Evolutionary conservation across 108 stramenopile genomes (phyloP).

Genomic region (Nitzschia palea): DNA sequence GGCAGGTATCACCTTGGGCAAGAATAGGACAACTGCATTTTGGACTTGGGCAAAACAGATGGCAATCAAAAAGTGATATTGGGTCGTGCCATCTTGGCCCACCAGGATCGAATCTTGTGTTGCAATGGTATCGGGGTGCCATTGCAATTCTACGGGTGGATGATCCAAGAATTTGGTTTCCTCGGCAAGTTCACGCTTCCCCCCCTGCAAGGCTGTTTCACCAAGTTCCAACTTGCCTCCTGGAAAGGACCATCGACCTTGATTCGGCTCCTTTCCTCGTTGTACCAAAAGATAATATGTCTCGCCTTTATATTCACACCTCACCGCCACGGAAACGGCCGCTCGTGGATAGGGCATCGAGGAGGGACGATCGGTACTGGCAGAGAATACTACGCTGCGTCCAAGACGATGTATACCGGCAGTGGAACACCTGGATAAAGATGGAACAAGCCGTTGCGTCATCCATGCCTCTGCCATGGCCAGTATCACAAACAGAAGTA

Average conservation of each 20-base stretch:
- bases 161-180: constrained; percentile 52
- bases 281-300: constrained; percentile 53
- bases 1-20: constrained; percentile 20
- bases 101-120: constrained; percentile 26
- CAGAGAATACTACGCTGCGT: no score
- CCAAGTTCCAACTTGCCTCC: constrained; percentile 74
- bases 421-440: no score
- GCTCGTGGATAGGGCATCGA: constrained; percentile 26
- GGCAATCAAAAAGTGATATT: constrained; percentile 45
- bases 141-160: background rate
- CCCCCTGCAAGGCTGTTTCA: constrained; percentile 57
- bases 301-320: constrained; percentile 3
- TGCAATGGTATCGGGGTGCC: constrained; percentile 24
- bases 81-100: constrained; percentile 33
- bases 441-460: no score
- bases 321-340: constrained; percentile 28
- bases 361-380: no score
- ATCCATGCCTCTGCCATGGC: no score
- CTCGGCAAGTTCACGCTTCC: constrained; percentile 61
- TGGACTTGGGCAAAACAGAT: constrained; percentile 29
- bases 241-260: constrained; percentile 63
- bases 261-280: constrained; percentile 62
- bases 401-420: no score
- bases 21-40: background rate
- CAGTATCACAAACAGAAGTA: no score